These are phyloP conservation scores for Rosa hybrid DNA, from an alignment of 331 rosid species.

Conservation along the genomic window DNA sequence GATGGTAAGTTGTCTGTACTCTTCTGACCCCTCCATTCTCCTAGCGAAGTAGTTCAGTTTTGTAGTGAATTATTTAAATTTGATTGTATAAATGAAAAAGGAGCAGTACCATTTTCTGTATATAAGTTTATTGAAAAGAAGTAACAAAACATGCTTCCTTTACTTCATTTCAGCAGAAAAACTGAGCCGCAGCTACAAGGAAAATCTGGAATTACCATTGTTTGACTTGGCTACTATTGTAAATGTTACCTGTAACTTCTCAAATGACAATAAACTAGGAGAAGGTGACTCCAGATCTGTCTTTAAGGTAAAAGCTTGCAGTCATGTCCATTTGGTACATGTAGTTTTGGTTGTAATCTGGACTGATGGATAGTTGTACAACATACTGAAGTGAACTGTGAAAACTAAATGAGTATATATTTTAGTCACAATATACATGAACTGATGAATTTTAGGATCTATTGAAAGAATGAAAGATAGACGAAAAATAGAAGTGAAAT, in stretches of 20 bases:
- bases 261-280: conserved; percentile 23
- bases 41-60: too few relatives aligned
- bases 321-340: background rate
- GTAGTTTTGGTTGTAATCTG: background rate
- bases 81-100: too few relatives aligned
- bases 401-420: background rate
- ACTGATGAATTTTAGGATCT: conserved; percentile 26
- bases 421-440: background rate
- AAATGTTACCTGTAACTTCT: conserved; percentile 36
- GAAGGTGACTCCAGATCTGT: conserved; percentile 45
- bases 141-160: background rate
- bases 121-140: too few relatives aligned
- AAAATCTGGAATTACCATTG: conserved; percentile 28
- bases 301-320: conserved; percentile 21
- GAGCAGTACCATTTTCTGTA: too few relatives aligned
- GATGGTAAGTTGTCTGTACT: background rate
- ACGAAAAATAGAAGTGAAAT: conserved; percentile 16
- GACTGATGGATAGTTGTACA: background rate
- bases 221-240: conserved; percentile 27
- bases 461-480: conserved; percentile 20
- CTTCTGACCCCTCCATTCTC: too few relatives aligned
- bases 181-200: background rate
- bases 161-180: background rate
- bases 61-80: too few relatives aligned
- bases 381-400: background rate